Conservation (phyloP, 345 rosid genomes). For the Hevea brasiliensis region DNA sequence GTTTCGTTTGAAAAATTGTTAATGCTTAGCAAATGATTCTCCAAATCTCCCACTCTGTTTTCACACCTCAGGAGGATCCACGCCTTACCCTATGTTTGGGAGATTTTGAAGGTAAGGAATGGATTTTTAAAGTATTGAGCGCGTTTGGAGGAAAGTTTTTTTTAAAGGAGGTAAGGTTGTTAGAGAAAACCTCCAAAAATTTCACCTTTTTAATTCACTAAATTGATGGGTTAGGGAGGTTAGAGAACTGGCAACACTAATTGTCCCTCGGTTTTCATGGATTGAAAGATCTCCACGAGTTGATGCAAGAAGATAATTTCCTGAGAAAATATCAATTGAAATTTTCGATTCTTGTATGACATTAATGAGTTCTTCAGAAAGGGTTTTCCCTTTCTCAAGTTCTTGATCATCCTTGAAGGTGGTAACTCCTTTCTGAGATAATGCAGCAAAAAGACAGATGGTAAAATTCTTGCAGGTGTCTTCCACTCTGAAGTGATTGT, state of each 20-base stretch:
- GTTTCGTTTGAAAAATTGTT: background rate
- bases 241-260: background rate
- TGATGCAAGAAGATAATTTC: conserved; percentile 1
- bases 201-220: too few species aligned
- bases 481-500: conserved; percentile 1
- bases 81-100: too few species aligned
- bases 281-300: conserved; percentile 6
- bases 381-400: background rate
- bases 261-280: background rate
- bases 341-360: conserved; percentile 8
- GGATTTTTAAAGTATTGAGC: too few species aligned
- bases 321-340: background rate
- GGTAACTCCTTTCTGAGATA: background rate
- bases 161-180: too few species aligned
- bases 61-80: conserved; percentile 3
- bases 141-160: too few species aligned
- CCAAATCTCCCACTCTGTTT: conserved; percentile 2
- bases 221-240: too few species aligned
- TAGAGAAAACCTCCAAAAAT: too few species aligned
- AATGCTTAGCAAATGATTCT: conserved; percentile 5
- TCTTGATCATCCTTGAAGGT: background rate
- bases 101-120: too few species aligned
- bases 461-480: conserved; percentile 8
- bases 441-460: background rate
- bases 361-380: background rate